Evolutionary conservation across 768 basidiomycete genomes (phyloP).

Genomic region (Russula ochroleuca): DNA sequence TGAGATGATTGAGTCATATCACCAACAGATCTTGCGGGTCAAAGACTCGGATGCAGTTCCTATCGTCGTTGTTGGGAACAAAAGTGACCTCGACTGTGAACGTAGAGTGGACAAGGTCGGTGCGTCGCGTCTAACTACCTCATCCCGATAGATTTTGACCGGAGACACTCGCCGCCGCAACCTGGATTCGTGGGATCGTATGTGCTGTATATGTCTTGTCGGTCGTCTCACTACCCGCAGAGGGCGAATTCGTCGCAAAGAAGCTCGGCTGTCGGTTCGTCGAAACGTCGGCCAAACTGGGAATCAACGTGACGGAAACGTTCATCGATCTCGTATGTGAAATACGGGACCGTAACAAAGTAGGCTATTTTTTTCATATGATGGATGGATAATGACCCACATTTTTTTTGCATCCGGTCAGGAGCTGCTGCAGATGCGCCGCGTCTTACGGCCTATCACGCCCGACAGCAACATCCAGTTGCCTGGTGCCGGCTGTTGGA

Average conservation of each 20-base stretch:
- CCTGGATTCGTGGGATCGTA: no score
- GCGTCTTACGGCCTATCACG: not conserved
- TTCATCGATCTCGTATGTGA: slow-evolving; percentile 90
- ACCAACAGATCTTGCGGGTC: slow-evolving; percentile 92
- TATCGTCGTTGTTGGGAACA: slow-evolving; percentile 95
- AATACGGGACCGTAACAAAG: slow-evolving; percentile 91
- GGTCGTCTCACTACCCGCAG: slow-evolving; percentile 39
- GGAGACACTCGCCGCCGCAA: no score
- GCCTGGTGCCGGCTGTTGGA: slow-evolving; percentile 21
- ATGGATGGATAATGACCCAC: not conserved
- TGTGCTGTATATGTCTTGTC: not conserved
- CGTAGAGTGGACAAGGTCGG: slow-evolving; percentile 93
- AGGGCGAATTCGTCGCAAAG: slow-evolving; percentile 94
- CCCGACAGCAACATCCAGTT: slow-evolving; percentile 9
- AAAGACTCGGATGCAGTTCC: slow-evolving; percentile 96
- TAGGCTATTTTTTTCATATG: slow-evolving; percentile 34
- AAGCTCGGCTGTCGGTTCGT: slow-evolving; percentile 92
- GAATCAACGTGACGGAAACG: slow-evolving; percentile 93
- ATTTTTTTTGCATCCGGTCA: not conserved
- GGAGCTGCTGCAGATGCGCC: slow-evolving; percentile 11
- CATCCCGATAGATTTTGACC: not conserved
- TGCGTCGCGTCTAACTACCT: slow-evolving; percentile 36
- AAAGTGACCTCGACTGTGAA: slow-evolving; percentile 92
- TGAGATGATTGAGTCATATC: slow-evolving; percentile 92
- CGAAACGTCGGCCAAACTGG: slow-evolving; percentile 93